These are phyloP conservation scores for Amanita jacksonii DNA, from an alignment of 768 basidiomycete genomes.

Conservation along the genomic window DNA sequence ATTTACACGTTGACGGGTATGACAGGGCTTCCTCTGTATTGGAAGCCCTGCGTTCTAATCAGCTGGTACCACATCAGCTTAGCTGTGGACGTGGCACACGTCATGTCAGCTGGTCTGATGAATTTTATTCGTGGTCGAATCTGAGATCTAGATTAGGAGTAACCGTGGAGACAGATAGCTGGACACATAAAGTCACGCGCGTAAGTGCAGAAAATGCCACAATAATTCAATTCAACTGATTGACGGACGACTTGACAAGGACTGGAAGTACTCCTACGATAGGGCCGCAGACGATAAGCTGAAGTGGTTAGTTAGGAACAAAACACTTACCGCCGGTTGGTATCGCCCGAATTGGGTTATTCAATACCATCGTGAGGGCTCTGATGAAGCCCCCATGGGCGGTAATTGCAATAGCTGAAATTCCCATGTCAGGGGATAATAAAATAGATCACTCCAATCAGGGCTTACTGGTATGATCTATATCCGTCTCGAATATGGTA, in stretches of 20 bases:
- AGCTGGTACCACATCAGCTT: no score
- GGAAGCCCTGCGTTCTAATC: no score
- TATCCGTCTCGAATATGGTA: constrained; percentile 38
- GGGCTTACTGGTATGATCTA: constrained; percentile 36
- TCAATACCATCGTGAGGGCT: constrained; percentile 40
- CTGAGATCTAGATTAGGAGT: not conserved
- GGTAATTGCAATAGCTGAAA: constrained; percentile 57
- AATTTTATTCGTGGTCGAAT: no score
- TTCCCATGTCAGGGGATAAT: not conserved
- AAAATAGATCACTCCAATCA: not conserved
- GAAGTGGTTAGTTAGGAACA: not conserved
- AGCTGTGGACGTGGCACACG: no score
- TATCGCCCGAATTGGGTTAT: constrained; percentile 33
- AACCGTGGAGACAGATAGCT: not conserved
- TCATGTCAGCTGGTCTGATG: no score
- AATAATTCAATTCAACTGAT: not conserved
- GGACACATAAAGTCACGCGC: not conserved
- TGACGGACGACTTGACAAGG: constrained; percentile 12
- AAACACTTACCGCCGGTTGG: constrained; percentile 52
- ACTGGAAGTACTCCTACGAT: constrained; percentile 18
- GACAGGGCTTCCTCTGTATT: no score
- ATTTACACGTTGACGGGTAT: no score
- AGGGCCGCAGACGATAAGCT: not conserved
- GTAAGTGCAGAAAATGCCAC: not conserved
- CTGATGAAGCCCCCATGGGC: constrained; percentile 57